Base-by-base conservation (phyloP, 2,329 filamentous ascomycete genomes). In the Elsinoe arachidis region DNA sequence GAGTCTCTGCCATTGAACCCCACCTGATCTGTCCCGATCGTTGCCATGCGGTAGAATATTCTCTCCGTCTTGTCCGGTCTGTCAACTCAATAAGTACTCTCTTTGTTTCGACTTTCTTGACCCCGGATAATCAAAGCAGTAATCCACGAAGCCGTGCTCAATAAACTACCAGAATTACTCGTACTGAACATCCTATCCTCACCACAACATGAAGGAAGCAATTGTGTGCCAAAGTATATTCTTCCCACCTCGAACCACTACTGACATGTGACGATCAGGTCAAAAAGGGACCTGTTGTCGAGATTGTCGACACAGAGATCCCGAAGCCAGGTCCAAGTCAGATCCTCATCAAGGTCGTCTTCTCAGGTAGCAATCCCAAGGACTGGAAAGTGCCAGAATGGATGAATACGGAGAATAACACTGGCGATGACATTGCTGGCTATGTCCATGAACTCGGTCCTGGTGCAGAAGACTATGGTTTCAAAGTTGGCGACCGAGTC, bases 401-500 rank as follows among this genome's bases (percentile, higher is more conserved):
- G 37, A 60, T 59, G 41, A 12, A 51, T 61, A 43, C 67, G 30
- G 59, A 62, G 26, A 53, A 55, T 21, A 63, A 63, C 51, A 64
- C 67, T 54, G 69, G 69, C 58, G 69, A 71, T 41, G 69, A 71
- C 38, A 68, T 70, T 14, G 63, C 67, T 14, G 69, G 69, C 43
- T 71, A 77, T 26, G 74, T 85, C 7, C 74, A 81, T 61, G 71
- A 74, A 59, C 78, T 83, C 19, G 82, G 82, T 17, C 65, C 71
- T 39, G 72, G 78, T 37, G 81, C 84, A 1, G 75, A 68, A 57
- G 81, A 82, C 62, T 54, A 59, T 15, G 54, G 46, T 14, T 84
- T 84, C 73, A 77, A 76, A 60, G 69, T 71, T 0, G 81, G 80
- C 33, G 80, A 83, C 66, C 75, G 79, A 14, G 80, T 83, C 1